Base-by-base conservation (phyloP, 768 basidiomycete genomes). In the Tylopilus sp. region DNA sequence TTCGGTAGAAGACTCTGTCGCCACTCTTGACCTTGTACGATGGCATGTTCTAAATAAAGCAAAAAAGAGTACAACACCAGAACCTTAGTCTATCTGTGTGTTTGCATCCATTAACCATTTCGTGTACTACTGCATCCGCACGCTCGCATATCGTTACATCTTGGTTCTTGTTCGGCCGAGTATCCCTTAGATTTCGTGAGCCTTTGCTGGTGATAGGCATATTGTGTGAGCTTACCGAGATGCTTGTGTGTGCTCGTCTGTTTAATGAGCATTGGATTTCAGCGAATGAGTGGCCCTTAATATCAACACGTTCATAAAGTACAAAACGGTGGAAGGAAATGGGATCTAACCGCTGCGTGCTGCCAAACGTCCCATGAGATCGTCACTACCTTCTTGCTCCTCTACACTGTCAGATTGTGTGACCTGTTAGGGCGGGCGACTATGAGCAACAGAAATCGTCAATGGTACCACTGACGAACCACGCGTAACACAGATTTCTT, bases 1-100 rank as follows among this genome's bases (percentile, higher is more conserved):
- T 45, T 93, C 92, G 0, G 75, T 90, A 1, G 94, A 95, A 69
- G 96, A 98, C 71, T 92, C 93, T 1, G 70, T 82, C 22, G 89
- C 92, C 1, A 92, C 96, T 2, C 76, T 98, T 36, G 88, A 98
- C 62, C 81, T 96, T 19, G 86, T 98, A 21, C 79, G 86, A 55
- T 93, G 87, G 86, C 83, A 86, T 69, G 73, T 95, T 45, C 67
- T 86, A 57, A 84, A 91, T 58, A 82, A 77, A 57, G 66, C 74
- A 50, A 80, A 76, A 50, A 63, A 57, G 44, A 51, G 52, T 24
- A 45, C 65, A 31, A 38, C 61, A 33, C 33, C 44, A 50, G 49
- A 53, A 53, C 43, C 53, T 48, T 63, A 63, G 45, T 48, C n/a
- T 36, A 6, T 36, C 44, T 36, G 16, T 33, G 43, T 36, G 8